phyloP scores from a whole-genome alignment of 495 filamentous ascomycete genomes.

The Penicillium diatomitis region DNA sequence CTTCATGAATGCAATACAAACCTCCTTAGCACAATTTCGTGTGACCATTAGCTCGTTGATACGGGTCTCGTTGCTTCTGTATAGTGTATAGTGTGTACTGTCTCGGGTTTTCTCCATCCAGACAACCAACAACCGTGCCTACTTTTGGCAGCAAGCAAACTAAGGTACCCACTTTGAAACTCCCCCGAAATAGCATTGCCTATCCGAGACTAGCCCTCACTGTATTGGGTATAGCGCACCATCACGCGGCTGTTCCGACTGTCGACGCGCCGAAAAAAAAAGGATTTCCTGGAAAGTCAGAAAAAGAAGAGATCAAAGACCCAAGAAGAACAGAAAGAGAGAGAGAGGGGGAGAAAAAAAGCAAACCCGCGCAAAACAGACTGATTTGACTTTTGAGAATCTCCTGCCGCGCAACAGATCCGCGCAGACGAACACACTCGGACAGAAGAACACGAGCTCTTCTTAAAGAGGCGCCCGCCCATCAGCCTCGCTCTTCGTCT shows the following conservation, averaged over 20 bases:
- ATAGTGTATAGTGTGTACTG: no score
- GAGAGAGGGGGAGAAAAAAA: background rate
- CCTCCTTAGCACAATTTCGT: no score
- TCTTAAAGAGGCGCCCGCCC: no score
- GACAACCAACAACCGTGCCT: no score
- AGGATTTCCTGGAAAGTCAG: background rate
- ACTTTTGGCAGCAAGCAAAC: background rate
- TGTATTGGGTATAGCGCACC: conserved; percentile 12
- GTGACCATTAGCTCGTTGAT: no score
- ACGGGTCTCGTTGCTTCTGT: no score
- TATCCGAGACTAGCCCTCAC: conserved; percentile 11
- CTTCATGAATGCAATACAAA: no score
- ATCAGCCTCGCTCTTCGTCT: no score
- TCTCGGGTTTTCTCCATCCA: no score
- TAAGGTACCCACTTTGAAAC: background rate
- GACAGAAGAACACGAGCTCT: no score
- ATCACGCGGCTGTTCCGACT: conserved; percentile 11
- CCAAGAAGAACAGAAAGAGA: background rate
- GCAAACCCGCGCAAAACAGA: background rate
- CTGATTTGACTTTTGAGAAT: conserved; percentile 1
- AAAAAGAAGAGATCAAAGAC: background rate
- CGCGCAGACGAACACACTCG: no score
- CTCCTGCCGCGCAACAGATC: background rate
- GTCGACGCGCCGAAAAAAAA: conserved; percentile 21
- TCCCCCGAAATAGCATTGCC: conserved; percentile 4